Evolutionary conservation across 768 basidiomycete species (phyloP).

Genomic region (Multifurca ochricompacta): DNA sequence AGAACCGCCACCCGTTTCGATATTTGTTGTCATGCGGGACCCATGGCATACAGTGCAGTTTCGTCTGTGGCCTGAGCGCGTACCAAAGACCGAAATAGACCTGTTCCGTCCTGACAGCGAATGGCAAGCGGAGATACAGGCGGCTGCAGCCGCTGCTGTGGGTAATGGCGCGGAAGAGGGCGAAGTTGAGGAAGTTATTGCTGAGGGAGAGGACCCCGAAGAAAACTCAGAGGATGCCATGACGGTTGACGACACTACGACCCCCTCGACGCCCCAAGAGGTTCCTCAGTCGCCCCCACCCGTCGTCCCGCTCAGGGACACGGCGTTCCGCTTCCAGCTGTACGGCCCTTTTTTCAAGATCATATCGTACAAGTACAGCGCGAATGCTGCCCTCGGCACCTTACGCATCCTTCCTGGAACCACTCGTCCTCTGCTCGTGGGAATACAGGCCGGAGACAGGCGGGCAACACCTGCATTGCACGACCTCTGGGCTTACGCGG

Average conservation of each 20-base stretch:
- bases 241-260: neutral
- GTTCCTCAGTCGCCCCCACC: neutral
- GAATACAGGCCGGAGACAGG: slow-evolving; percentile 14
- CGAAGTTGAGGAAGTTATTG: slow-evolving; percentile 1
- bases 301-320: slow-evolving; percentile 9
- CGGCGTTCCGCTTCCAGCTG: slow-evolving; percentile 21
- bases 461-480: slow-evolving; percentile 8
- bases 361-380: slow-evolving; percentile 15
- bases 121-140: slow-evolving; percentile 15
- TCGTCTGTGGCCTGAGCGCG: slow-evolving; percentile 18
- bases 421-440: slow-evolving; percentile 9
- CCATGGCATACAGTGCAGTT: slow-evolving; percentile 17
- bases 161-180: slow-evolving; percentile 5
- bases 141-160: neutral
- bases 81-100: slow-evolving; percentile 11
- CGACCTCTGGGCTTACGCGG: slow-evolving; percentile 18
- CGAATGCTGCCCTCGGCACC: neutral
- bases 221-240: slow-evolving; percentile 6
- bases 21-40: slow-evolving; percentile 16
- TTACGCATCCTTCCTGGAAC: slow-evolving; percentile 16
- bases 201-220: neutral
- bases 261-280: neutral
- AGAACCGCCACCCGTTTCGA: slow-evolving; percentile 14
- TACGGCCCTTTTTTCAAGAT: slow-evolving; percentile 18
- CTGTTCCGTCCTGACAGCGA: slow-evolving; percentile 8